These are phyloP conservation scores for Trichophyton simii DNA, from an alignment of 2,329 filamentous ascomycete genomes.

Conservation along the genomic window DNA sequence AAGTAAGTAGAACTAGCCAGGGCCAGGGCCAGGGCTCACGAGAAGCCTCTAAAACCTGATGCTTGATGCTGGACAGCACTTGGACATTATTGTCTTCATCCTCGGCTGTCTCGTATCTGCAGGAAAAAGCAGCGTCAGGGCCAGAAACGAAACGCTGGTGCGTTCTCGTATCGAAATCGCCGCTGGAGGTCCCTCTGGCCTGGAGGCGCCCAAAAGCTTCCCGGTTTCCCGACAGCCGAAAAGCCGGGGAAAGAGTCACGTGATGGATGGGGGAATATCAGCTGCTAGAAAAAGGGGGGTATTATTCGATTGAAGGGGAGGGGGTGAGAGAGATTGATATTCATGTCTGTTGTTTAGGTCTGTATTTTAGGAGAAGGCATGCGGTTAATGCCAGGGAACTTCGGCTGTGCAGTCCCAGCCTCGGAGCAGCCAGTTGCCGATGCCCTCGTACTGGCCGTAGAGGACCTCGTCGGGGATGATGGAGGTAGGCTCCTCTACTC, in stretches of 20 bases:
- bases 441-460: conserved; percentile 19
- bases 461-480: conserved; percentile 15
- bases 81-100: background rate
- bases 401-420: conserved; percentile 20
- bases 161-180: background rate
- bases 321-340: background rate
- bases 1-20: too few species aligned
- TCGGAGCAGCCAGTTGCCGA: conserved; percentile 21
- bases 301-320: too few species aligned
- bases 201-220: conserved; percentile 16
- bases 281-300: too few species aligned
- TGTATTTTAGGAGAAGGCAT: background rate
- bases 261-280: background rate
- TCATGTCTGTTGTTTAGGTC: background rate
- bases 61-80: background rate
- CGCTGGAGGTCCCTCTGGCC: conserved; percentile 17
- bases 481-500: conserved; percentile 9
- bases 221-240: conserved; percentile 3
- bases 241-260: background rate
- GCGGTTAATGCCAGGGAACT: conserved; percentile 14
- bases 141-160: background rate
- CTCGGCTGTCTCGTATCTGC: background rate
- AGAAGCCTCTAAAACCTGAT: too few species aligned
- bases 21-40: too few species aligned
- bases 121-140: background rate